Base-by-base conservation (phyloP, 306 rosid genomes). In the Dalbergia oliveri region DNA sequence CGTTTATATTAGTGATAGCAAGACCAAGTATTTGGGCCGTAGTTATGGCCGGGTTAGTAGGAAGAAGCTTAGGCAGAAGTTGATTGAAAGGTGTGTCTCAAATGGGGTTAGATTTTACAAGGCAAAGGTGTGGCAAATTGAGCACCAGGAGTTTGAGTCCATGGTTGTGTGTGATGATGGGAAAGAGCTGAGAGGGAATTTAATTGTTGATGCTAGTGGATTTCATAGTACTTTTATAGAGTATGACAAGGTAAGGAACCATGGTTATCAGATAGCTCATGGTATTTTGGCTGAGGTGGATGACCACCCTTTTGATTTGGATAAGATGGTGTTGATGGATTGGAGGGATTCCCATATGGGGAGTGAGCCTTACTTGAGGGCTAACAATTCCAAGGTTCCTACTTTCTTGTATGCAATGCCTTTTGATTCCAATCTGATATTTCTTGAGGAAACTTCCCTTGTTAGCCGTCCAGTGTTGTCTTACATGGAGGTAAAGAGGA, bases 361-460 rank as follows among this genome's bases (percentile, higher is more conserved):
- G 4, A 92, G 88, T 50, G 98, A 92, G 50, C 97, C 98, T 5
- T 66, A 82, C 58, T 47, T 92, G 72, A 79, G 93, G 15, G 87
- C 54, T 4, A 72, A 69, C 21, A 94, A 94, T 69, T 86, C 90
- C 10, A 88, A 21, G 63, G 8, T 83, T 19, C 98, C 97, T 2
- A 91, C 97, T 69, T 94, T 94, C 81, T 84, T 94, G 12, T 94
- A 94, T 82, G 98, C 97, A 68, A 94, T 94, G 98, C 97, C 98
- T 16, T 89, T 94, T 65, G 84, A 83, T 86, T 89, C 97, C 2
- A 89, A 86, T 77, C 73, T 91, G 69, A 81, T 92, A 35, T 94
- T 94, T 75, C 73, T 94, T 18, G 98, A 94, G 73, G 98, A 94
- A 71, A 94, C 97, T 53, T 91, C 98, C 15, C 90, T 94, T 11